Evolutionary conservation across 768 basidiomycete genomes (phyloP), one percentile per base, ranked within the genome.

Genomic region (Brasilioporus rufonigricans): DNA sequence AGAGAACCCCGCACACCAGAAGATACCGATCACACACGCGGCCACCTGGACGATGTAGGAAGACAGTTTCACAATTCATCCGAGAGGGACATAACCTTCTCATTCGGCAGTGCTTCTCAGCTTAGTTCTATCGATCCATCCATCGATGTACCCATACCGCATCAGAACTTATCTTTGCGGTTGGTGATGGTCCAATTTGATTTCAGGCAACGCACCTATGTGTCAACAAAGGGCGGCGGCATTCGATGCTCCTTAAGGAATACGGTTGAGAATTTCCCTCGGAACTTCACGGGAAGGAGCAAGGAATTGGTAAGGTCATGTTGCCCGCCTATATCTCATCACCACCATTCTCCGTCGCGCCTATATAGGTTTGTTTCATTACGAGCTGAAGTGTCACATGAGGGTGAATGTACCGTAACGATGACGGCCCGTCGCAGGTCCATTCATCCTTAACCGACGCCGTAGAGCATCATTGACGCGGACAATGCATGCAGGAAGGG

Each of bases 371-470:
- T 31, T 45, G 13, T 26, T 26, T 29, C n/a, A 44, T 58, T 52
- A 59, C 43, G 47, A 33, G 7, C 12, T 21, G 12, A 24, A 29
- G 14, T 41, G 46, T 47, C 47, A n/a, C 16, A 33, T 19, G 29
- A 29, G 4, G n/a, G n/a, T 26, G 19, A 11, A 52, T 21, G 49
- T 41, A 52, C 45, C 26, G 13, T 51, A 11, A 38, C 29, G 14
- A 39, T 19, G 18, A 48, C 53, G 32, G 48, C 32, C 29, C n/a
- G 36, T 32, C 43, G 27, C 19, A 48, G 48, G 49, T 26, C 48
- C 48, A 52, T 52, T 31, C 46, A 51, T 46, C 39, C 43, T 19
- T 54, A 52, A 46, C 61, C 47, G 54, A 52, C 35, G 36, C 39
- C 44, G 44, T 35, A 55, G 52, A 58, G 43, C 21, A 18, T 19